Evolutionary conservation across 768 basidiomycete species (phyloP).

Genomic region (Collybia mongolica): DNA sequence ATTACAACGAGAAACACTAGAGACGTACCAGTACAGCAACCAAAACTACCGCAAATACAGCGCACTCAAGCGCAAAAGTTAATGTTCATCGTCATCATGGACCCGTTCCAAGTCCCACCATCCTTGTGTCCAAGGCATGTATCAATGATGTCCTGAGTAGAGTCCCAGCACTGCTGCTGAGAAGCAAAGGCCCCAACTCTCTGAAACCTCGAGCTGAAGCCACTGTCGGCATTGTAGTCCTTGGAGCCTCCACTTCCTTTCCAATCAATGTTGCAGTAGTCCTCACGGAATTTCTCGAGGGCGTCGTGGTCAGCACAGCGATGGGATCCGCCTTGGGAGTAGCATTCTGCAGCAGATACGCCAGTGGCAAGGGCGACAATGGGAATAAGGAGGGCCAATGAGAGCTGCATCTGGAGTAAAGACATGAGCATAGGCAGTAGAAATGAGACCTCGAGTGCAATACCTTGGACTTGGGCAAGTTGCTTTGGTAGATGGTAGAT

Average conservation of each 20-base stretch:
- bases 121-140: background rate
- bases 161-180: conserved; percentile 2
- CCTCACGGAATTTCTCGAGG: background rate
- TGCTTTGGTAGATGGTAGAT: too few relatives aligned
- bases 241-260: background rate
- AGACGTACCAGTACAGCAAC: too few relatives aligned
- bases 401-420: background rate
- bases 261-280: background rate
- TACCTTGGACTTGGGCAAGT: too few relatives aligned
- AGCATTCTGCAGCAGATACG: background rate
- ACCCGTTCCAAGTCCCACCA: background rate
- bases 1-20: too few relatives aligned
- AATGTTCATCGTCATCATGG: background rate
- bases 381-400: background rate
- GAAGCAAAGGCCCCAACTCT: background rate
- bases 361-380: background rate
- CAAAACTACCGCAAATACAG: too few relatives aligned
- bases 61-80: background rate
- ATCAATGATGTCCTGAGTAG: background rate
- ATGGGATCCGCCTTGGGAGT: background rate
- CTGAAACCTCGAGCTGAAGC: background rate
- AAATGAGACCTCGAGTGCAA: too few relatives aligned
- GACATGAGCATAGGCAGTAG: too few relatives aligned
- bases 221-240: background rate
- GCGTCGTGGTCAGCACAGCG: background rate